Evolutionary conservation across 345 rosid genomes (phyloP).

Genomic region (Leavenworthia alabamica): DNA sequence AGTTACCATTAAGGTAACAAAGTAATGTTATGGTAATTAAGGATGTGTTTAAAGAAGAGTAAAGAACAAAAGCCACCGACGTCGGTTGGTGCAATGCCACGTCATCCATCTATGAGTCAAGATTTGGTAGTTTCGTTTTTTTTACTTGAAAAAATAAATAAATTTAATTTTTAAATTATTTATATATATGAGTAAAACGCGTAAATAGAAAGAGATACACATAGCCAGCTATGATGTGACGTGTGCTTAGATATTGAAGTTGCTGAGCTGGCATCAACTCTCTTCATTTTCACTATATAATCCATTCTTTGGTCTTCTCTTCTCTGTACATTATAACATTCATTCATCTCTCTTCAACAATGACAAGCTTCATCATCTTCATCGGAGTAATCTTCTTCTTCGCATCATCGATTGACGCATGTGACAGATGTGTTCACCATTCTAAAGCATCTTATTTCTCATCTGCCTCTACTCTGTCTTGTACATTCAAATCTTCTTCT

Average conservation of each 20-base stretch:
- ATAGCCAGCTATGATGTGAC: constrained; percentile 16
- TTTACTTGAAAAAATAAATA: background rate
- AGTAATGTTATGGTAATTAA: too few species aligned
- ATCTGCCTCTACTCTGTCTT: constrained; percentile 55
- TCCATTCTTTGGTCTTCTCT: background rate
- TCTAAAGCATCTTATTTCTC: constrained; percentile 69
- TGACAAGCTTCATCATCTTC: constrained; percentile 34
- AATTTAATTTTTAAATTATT: background rate
- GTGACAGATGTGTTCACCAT: constrained; percentile 77
- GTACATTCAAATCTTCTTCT: constrained; percentile 23
- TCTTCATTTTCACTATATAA: background rate
- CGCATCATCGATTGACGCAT: constrained; percentile 46
- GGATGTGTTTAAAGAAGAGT: background rate
- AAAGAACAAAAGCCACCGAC: background rate
- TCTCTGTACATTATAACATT: background rate
- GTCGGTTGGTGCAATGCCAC: constrained; percentile 3
- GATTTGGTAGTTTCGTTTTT: background rate
- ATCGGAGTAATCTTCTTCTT: constrained; percentile 25
- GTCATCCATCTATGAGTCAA: background rate
- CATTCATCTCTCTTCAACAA: constrained; percentile 15
- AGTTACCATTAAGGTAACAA: background rate
- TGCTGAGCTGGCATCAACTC: constrained; percentile 26
- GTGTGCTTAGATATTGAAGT: background rate
- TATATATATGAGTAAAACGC: background rate
- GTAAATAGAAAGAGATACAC: background rate